Evolutionary conservation across 2,329 filamentous ascomycete species (phyloP), one percentile per base, ranked within the genome.

Genomic region (Beauveria caledonica): DNA sequence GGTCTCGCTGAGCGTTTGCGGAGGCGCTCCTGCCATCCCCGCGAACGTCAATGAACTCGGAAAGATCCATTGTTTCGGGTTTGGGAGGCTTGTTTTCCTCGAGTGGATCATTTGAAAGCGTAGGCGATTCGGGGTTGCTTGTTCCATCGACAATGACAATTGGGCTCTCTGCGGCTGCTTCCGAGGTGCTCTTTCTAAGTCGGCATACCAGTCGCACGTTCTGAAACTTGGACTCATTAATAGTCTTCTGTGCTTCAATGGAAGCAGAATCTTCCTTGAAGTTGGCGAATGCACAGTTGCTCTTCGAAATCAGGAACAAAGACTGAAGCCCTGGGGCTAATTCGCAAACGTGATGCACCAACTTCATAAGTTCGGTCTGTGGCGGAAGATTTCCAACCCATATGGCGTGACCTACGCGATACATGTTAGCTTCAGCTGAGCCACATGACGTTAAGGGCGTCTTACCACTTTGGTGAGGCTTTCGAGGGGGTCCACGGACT

Each of bases 211-310:
- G 80, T 27, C 90, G 84, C 19, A 94, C 89, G 0, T 90, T 87
- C 67, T 93, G 86, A 67, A 97, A 97, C 60, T 88, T 87, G 1
- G 92, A 96, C 68, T 97, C 92, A 71, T 97, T 91, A 49, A 97
- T 88, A 65, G 90, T 86, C 50, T 86, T 82, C 77, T 96, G 90
- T 0, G 93, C 93, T 9, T 83, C 80, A 7, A 83, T 76, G 69
- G 92, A 97, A 5, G 86, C 85, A 3, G 79, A 76, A 67, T 96
- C 92, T 55, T 90, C 88, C 64, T 87, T 89, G 72, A 95, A 97
- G 69, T 97, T 97, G 65, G 96, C 91, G 76, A 97, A 97, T 0
- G 92, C 93, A 69, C 93, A 97, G 70, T 97, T 97, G 71, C 92
- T 97, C 72, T 97, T 97, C 0, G 92, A 93, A 45, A 97, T 97